phyloP scores from a whole-genome alignment of 495 filamentous ascomycete genomes.

The Pyrenula aspistea region DNA sequence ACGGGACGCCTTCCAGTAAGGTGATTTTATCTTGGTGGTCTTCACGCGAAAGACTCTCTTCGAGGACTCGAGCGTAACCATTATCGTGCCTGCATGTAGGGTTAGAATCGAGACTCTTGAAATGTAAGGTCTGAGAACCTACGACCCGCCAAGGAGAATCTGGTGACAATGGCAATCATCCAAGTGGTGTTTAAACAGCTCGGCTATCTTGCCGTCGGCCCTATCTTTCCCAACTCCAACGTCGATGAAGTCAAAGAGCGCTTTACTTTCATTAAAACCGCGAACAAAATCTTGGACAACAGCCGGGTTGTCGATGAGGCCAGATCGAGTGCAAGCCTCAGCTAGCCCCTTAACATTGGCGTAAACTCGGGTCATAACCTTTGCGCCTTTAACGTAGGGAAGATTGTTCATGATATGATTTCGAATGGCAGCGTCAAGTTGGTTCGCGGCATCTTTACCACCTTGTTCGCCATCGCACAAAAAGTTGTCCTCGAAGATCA shows the following conservation, averaged over 20 bases:
- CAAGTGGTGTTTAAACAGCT: slow-evolving; percentile 54
- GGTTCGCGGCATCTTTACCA: slow-evolving; percentile 56
- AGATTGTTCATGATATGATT: slow-evolving; percentile 32
- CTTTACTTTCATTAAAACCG: slow-evolving; percentile 63
- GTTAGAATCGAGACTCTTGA: background rate
- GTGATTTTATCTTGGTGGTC: slow-evolving; percentile 48
- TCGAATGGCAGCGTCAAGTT: slow-evolving; percentile 42
- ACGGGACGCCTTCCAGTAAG: slow-evolving; percentile 62
- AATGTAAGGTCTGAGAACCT: background rate
- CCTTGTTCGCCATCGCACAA: slow-evolving; percentile 54
- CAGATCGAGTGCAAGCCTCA: slow-evolving; percentile 44
- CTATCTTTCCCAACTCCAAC: slow-evolving; percentile 57
- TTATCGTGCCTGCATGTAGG: slow-evolving; percentile 38
- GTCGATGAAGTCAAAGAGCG: slow-evolving; percentile 65
- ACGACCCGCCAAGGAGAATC: slow-evolving; percentile 63
- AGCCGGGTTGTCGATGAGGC: slow-evolving; percentile 37
- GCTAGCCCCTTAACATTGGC: slow-evolving; percentile 55
- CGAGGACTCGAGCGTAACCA: slow-evolving; percentile 59
- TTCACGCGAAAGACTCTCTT: slow-evolving; percentile 44
- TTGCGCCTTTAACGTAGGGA: slow-evolving; percentile 35
- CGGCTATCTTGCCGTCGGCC: slow-evolving; percentile 63
- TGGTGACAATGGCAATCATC: slow-evolving; percentile 70
- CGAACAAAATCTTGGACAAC: slow-evolving; percentile 55
- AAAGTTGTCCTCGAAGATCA: slow-evolving; percentile 60
- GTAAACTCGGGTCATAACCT: slow-evolving; percentile 57